A percentile compares a stretch with the other conserved stretches of the same genome.
Conservation (phyloP, 805 yeast species). For the Kurtzmaniella cleridarum region DNA sequence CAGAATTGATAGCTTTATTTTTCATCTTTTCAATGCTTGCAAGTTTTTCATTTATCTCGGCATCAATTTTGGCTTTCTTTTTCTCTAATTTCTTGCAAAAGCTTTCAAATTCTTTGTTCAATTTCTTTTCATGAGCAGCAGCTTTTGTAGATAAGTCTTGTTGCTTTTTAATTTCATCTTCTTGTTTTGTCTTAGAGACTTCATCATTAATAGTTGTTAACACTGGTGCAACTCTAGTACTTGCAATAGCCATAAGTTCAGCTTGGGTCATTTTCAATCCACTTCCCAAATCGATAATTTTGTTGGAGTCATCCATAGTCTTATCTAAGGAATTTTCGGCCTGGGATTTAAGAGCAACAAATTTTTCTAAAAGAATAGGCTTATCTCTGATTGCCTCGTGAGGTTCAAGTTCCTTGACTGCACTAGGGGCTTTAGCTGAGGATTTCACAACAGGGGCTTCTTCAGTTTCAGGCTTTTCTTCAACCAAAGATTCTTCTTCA, state of each 20-base stretch:
- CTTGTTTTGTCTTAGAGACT: slow-evolving; percentile 39
- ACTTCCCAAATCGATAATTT: slow-evolving; percentile 47
- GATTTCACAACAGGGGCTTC: slow-evolving; percentile 4
- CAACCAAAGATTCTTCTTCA: slow-evolving; percentile 12
- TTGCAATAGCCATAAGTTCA: slow-evolving; percentile 52
- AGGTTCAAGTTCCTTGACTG: slow-evolving; percentile 11
- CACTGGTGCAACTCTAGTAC: slow-evolving; percentile 50
- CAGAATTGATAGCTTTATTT: slow-evolving; percentile 25
- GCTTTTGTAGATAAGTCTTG: slow-evolving; percentile 32
- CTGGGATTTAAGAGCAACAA: slow-evolving; percentile 43
- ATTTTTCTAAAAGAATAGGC: slow-evolving; percentile 44
- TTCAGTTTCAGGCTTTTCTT: slow-evolving; percentile 13
- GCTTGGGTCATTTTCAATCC: slow-evolving; percentile 51
- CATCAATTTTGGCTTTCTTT: slow-evolving; percentile 33
- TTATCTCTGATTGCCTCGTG: slow-evolving; percentile 38
- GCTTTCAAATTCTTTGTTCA: slow-evolving; percentile 31
- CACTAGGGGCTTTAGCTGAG: slow-evolving; percentile 10
- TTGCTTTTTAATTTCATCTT: slow-evolving; percentile 39
- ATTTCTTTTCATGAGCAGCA: slow-evolving; percentile 29
- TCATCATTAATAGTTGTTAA: slow-evolving; percentile 46
- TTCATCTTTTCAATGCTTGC: slow-evolving; percentile 16
- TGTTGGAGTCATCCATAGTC: slow-evolving; percentile 43
- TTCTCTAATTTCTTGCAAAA: slow-evolving; percentile 33
- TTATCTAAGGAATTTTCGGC: slow-evolving; percentile 43
- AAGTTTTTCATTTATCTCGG: slow-evolving; percentile 34